Conservation (phyloP, 2,329 filamentous ascomycete genomes). For the Rutstroemia sydowiana region DNA sequence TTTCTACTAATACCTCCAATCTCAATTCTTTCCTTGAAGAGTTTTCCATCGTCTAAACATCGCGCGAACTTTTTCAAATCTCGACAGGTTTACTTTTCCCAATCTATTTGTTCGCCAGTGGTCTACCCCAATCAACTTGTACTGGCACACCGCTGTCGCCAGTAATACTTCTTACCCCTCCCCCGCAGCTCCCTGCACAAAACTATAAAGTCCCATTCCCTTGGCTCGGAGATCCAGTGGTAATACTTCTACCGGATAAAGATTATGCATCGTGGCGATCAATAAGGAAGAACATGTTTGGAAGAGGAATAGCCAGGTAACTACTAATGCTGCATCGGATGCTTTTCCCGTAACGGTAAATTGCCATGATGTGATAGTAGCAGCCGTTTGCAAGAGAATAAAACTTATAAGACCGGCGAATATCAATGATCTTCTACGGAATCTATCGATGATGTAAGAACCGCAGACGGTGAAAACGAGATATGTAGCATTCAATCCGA, state of each 20-base stretch:
- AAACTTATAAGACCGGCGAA: conserved; percentile 37
- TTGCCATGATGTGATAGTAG: conserved; percentile 42
- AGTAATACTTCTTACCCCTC: conserved; percentile 30
- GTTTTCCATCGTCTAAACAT: no score
- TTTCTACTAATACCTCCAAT: no score
- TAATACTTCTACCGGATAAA: conserved; percentile 30
- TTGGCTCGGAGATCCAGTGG: conserved; percentile 34
- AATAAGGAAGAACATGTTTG: conserved; percentile 39
- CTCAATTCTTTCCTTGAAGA: no score
- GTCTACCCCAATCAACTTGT: no score
- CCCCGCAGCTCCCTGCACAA: conserved; percentile 26
- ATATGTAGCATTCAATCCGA: conserved; percentile 17
- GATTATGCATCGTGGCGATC: conserved; percentile 34
- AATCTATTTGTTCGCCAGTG: no score
- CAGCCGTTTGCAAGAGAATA: conserved; percentile 37
- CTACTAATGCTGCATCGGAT: conserved; percentile 34
- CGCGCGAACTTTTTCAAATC: no score
- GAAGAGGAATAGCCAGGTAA: conserved; percentile 42
- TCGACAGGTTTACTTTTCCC: no score
- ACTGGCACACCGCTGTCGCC: no score
- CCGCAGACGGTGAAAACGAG: conserved; percentile 18
- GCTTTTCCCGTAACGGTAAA: conserved; percentile 27
- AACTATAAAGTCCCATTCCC: conserved; percentile 26
- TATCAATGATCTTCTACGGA: conserved; percentile 35
- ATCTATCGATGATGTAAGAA: conserved; percentile 18